Evolutionary conservation across 2,329 filamentous ascomycete genomes (phyloP).

Genomic region (Colletotrichum phormii): DNA sequence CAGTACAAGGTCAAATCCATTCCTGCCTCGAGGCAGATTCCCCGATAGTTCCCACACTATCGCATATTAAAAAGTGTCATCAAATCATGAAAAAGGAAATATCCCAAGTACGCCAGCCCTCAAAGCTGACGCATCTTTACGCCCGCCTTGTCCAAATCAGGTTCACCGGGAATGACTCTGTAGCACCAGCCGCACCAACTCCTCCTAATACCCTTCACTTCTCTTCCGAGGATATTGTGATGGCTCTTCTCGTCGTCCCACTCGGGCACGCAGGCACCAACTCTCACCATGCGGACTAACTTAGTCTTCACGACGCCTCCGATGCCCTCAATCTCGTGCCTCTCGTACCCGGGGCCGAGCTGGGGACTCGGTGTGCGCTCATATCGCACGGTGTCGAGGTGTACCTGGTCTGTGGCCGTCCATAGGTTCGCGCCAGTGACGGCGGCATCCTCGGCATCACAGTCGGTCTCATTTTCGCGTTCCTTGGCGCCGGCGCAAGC

Average conservation of each 20-base stretch:
- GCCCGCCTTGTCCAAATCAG: slow-evolving; percentile 36
- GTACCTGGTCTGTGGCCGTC: slow-evolving; percentile 43
- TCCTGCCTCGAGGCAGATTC: background rate
- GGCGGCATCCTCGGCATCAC: slow-evolving; percentile 80
- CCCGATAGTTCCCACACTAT: background rate
- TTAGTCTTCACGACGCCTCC: slow-evolving; percentile 90
- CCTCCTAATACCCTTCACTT: slow-evolving; percentile 74
- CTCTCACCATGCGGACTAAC: slow-evolving; percentile 81
- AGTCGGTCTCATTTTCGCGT: slow-evolving; percentile 87
- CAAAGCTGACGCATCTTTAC: slow-evolving; percentile 15
- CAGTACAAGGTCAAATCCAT: background rate
- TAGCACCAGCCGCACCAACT: slow-evolving; percentile 96
- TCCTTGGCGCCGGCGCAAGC: slow-evolving; percentile 81
- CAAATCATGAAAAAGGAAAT: slow-evolving; percentile 2
- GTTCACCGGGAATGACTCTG: slow-evolving; percentile 73
- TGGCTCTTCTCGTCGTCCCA: slow-evolving; percentile 81
- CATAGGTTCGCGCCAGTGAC: slow-evolving; percentile 46
- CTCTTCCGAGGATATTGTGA: slow-evolving; percentile 75
- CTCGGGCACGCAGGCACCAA: slow-evolving; percentile 88
- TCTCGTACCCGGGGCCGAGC: slow-evolving; percentile 78
- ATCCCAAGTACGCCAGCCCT: background rate
- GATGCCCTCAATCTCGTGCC: slow-evolving; percentile 92
- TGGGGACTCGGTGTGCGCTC: slow-evolving; percentile 59
- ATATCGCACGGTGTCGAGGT: slow-evolving; percentile 39
- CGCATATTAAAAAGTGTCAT: background rate